A percentile compares a stretch with the other conserved stretches of the same genome.
Conservation (phyloP, 306 rosid species). For the Vigna trinervia region DNA sequence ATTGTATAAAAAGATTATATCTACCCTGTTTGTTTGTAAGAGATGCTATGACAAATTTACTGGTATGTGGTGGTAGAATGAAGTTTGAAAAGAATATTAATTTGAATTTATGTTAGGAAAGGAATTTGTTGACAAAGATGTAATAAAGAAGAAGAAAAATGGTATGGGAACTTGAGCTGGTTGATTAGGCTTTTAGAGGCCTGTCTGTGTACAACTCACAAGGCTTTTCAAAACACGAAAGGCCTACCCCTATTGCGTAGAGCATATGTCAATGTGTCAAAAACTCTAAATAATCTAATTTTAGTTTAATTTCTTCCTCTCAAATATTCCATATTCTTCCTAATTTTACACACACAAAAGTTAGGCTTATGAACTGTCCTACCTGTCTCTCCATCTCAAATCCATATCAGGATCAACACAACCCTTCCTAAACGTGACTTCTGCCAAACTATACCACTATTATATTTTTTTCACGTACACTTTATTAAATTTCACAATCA, state of each 20-base stretch:
- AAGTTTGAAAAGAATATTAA: background rate
- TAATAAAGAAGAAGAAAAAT: no score
- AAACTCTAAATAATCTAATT: background rate
- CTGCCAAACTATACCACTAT: background rate
- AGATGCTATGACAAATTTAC: no score
- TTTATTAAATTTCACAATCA: no score
- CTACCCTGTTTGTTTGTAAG: no score
- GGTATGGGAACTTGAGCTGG: slow-evolving; percentile 13
- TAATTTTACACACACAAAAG: slow-evolving; percentile 3
- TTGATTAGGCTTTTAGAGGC: background rate
- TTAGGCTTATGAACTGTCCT: slow-evolving; percentile 1
- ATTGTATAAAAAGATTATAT: no score
- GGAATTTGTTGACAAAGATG: background rate
- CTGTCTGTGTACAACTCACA: no score
- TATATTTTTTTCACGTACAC: no score
- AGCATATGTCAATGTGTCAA: background rate
- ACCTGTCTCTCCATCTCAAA: background rate
- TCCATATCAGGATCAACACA: background rate
- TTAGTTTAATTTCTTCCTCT: background rate
- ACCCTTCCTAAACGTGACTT: background rate
- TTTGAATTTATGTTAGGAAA: background rate
- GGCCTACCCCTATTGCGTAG: background rate
- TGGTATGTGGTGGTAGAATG: no score
- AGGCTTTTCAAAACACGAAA: background rate
- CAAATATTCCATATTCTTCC: slow-evolving; percentile 27